Evolutionary conservation across 495 filamentous ascomycete genomes (phyloP).

Genomic region (Cladorrhinum samala): DNA sequence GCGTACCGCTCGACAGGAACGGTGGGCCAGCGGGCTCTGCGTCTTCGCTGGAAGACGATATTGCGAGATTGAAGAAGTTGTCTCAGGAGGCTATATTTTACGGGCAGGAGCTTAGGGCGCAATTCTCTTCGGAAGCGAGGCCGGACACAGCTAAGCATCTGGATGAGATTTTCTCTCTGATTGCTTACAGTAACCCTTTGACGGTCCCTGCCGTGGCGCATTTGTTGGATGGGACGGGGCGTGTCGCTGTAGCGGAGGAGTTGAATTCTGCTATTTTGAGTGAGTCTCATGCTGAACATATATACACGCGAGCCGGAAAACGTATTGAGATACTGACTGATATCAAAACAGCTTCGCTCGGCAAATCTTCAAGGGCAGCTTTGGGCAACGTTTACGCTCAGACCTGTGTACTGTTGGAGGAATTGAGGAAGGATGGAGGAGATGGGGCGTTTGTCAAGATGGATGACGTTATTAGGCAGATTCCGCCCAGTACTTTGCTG

Average conservation of each 20-base stretch:
- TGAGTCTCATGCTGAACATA: constrained; percentile 48
- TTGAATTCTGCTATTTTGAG: constrained; percentile 90
- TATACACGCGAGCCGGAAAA: background rate
- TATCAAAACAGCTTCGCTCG: constrained; percentile 68
- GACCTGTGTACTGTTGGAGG: constrained; percentile 75
- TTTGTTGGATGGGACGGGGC: constrained; percentile 67
- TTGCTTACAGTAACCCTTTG: constrained; percentile 78
- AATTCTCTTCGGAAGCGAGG: constrained; percentile 66
- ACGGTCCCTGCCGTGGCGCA: constrained; percentile 69
- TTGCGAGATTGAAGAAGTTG: constrained; percentile 48
- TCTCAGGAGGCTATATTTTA: constrained; percentile 66
- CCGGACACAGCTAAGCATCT: constrained; percentile 66
- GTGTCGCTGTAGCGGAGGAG: constrained; percentile 83
- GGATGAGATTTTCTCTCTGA: constrained; percentile 78
- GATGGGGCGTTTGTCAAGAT: constrained; percentile 85
- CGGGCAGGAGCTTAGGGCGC: constrained; percentile 67
- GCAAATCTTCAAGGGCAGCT: constrained; percentile 81
- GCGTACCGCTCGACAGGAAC: constrained; percentile 28
- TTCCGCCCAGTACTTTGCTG: constrained; percentile 24
- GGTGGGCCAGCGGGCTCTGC: too few relatives aligned
- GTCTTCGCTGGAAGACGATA: background rate
- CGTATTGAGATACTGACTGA: background rate
- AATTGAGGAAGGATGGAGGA: constrained; percentile 76
- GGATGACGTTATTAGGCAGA: constrained; percentile 52
- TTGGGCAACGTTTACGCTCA: constrained; percentile 84